phyloP scores from a whole-genome alignment of 129 eudicot species.

The Lonicera japonica region DNA sequence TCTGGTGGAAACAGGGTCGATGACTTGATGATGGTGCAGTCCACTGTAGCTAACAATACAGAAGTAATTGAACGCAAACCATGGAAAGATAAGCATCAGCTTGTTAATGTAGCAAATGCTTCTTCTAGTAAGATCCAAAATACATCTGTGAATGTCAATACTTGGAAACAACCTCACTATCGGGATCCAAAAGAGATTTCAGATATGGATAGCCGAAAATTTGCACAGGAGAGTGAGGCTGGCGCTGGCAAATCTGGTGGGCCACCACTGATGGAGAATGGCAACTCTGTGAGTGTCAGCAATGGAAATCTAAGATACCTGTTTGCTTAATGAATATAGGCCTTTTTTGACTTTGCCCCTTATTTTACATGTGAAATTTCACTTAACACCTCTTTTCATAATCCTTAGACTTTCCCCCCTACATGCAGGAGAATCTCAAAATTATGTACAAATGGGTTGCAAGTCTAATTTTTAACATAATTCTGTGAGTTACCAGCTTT shows the following conservation, averaged over 20 bases:
- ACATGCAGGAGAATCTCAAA: no score
- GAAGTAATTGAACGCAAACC: constrained; percentile 25
- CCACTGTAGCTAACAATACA: constrained; percentile 31
- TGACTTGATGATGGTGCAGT: constrained; percentile 33
- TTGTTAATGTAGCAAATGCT: constrained; percentile 25
- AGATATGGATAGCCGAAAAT: constrained; percentile 32
- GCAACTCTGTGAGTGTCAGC: constrained; percentile 19
- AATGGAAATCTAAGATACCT: constrained; percentile 62
- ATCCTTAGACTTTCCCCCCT: no score
- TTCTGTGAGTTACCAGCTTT: no score
- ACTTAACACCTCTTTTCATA: no score
- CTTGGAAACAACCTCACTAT: constrained; percentile 48
- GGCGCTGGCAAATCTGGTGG: constrained; percentile 28
- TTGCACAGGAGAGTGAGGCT: constrained; percentile 21
- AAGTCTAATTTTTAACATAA: no score
- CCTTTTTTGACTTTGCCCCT: no score
- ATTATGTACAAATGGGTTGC: no score
- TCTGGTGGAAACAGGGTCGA: constrained; percentile 38
- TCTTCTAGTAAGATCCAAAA: constrained; percentile 37
- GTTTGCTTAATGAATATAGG: background rate
- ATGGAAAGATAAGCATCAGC: constrained; percentile 33
- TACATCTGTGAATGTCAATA: constrained; percentile 49
- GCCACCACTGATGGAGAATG: constrained; percentile 34
- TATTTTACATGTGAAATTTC: no score
- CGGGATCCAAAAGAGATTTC: constrained; percentile 31